Base-by-base conservation (phyloP, 805 yeast species). In the Debaryomyces tyrocola region DNA sequence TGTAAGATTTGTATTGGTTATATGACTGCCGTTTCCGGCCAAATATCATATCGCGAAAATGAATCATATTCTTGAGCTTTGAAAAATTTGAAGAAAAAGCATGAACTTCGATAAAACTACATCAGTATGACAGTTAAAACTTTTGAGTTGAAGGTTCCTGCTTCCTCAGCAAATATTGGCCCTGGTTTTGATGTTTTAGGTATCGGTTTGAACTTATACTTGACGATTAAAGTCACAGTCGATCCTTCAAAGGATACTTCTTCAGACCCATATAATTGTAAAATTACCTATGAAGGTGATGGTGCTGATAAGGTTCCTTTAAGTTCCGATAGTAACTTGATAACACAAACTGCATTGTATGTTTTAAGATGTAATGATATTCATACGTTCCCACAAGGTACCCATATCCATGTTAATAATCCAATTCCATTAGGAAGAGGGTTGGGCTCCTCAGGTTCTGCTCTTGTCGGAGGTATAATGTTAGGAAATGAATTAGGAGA, bases 121-220 rank as follows among this genome's bases (percentile, higher is more conserved):
- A n/a, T 20, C 11, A 40, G 18, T 12, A 46, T 46, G 52, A 42
- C 35, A 36, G 27, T 18, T 46, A 75, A 81, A 49, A 71, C 75
- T 45, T 85, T 85, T 66, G 66, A 63, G 37, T 79, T 89, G 55
- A 82, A 80, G 45, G 94, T 92, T 14, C 99, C 99, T 4, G 97
- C 98, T 6, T 91, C 98, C 4, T 87, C 96, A 41, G 99, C 99
- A 59, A 94, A 94, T 60, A 92, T 94, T 43, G 99, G 99, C 7
- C 99, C 99, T 8, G 99, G 99, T 1, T 94, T 92, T 62, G 99
- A 94, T 67, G 99, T 94, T 6, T 72, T 94, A 43, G 99, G 99
- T 20, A 85, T 94, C 35, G 97, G 97, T 39, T 76, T 94, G 53
- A 78, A 86, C 51, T 70, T 90, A 41, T 90, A 72, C 60, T 73